Evolutionary conservation across 345 rosid genomes (phyloP), one percentile per base, ranked within the genome.

Genomic region (Eucalyptus guilfoylei): DNA sequence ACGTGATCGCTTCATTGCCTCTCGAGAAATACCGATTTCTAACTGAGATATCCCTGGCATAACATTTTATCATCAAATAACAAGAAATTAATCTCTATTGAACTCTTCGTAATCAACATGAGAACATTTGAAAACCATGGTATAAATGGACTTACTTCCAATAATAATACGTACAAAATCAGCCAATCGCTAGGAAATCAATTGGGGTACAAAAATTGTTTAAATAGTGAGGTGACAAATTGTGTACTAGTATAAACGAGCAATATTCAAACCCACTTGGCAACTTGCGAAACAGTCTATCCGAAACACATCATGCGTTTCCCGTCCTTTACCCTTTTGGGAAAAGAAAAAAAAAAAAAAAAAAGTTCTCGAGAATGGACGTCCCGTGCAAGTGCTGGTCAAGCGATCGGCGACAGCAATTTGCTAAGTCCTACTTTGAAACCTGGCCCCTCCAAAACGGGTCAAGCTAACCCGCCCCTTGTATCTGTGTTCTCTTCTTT

Each of bases 31-130:
- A 9, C 4, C 17, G 5, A 7, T 62, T 62, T 30, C 16, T 7
- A 14, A 62, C 1, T 2, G 0, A 62, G 72, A 64, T n/a, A 64
- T n/a, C 2, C 24, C 1, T 2, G 0, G 10, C 4, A 1, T 37
- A 19, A 72, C 14, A 37, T 37, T 24, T 72, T 72, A 19, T 72
- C 28, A 6, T 72, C 14, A 37, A 11, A 32, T 69, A 32, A 16
- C 23, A 1, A 15, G 42, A 32, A 69, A 32, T 17, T 32, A 32
- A 72, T 72, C 81, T 11, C 45, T 11, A 40, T 72, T 37, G 28
- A 72, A 19, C 42, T 72, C 26, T 37, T 72, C 2, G 4, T 37
- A 19, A 42, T 37, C 81, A 6, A 72, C 26, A 72, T 11, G 45
- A 72, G 81, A 26, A 72, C 45, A 72, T 72, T 72, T 12, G 26